phyloP scores from a whole-genome alignment of 495 filamentous ascomycete species.

The Aspergillus wentii region DNA sequence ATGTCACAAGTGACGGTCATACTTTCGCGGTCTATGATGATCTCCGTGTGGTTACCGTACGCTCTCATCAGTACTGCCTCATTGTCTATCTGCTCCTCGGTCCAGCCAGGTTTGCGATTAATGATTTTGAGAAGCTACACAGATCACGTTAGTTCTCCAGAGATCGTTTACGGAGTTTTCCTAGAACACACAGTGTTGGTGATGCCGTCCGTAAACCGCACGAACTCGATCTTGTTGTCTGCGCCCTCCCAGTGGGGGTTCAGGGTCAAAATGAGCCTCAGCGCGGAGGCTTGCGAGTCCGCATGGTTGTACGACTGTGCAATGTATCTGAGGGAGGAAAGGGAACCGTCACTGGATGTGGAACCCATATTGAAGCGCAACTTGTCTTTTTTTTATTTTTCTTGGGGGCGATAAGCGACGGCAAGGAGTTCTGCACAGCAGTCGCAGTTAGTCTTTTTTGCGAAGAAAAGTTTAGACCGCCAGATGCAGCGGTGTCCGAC shows the following conservation, averaged over 20 bases:
- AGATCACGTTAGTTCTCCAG: slow-evolving; percentile 16
- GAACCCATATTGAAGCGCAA: slow-evolving; percentile 34
- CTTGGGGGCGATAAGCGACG: too few relatives aligned
- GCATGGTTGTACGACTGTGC: slow-evolving; percentile 70
- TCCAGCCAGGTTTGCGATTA: slow-evolving; percentile 72
- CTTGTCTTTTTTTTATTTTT: too few relatives aligned
- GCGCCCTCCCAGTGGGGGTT: slow-evolving; percentile 76
- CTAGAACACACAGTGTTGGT: slow-evolving; percentile 76
- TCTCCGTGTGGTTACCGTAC: slow-evolving; percentile 89
- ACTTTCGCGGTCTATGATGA: slow-evolving; percentile 95
- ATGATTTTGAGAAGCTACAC: slow-evolving; percentile 74
- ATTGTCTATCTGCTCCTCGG: slow-evolving; percentile 71
- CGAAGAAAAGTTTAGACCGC: too few relatives aligned
- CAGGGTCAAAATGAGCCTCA: slow-evolving; percentile 72
- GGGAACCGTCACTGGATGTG: slow-evolving; percentile 9
- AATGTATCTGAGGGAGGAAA: slow-evolving; percentile 49
- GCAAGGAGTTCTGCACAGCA: too few relatives aligned
- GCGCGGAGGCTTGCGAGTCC: slow-evolving; percentile 70
- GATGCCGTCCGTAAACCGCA: slow-evolving; percentile 94
- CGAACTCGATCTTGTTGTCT: slow-evolving; percentile 76
- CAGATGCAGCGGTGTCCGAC: too few relatives aligned
- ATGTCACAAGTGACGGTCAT: slow-evolving; percentile 36
- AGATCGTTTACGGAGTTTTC: neutral
- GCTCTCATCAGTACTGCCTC: slow-evolving; percentile 89
- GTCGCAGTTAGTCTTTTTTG: too few relatives aligned